phyloP scores from a whole-genome alignment of 2,329 filamentous ascomycete genomes.

The Fusarium brachygibbosum region DNA sequence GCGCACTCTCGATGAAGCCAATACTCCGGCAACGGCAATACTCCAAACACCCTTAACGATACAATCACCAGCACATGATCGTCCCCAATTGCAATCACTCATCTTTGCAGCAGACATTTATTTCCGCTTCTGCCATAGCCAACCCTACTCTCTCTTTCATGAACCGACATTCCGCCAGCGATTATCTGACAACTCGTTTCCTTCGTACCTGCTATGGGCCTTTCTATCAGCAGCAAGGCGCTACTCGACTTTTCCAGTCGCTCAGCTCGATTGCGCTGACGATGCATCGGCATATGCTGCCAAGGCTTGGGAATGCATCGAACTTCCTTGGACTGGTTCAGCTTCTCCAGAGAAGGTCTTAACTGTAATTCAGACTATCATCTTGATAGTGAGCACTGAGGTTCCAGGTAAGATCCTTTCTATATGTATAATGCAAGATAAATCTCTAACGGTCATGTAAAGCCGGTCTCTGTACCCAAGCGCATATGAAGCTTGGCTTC shows the following conservation, averaged over 20 bases:
- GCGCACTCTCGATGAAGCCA: background rate
- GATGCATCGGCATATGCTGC: constrained; percentile 22
- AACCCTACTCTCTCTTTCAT: constrained; percentile 26
- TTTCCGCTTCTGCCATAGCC: constrained; percentile 25
- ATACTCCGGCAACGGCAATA: background rate
- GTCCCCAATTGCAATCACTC: background rate
- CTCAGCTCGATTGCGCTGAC: background rate
- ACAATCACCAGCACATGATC: background rate
- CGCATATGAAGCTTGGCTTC: constrained; percentile 28
- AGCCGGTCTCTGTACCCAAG: constrained; percentile 22
- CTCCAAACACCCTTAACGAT: constrained; percentile 2
- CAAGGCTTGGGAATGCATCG: constrained; percentile 20
- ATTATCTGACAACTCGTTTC: background rate
- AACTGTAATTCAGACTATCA: constrained; percentile 14
- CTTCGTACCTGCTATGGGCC: constrained; percentile 11
- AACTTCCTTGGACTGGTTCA: constrained; percentile 23
- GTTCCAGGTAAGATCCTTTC: background rate
- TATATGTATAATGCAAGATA: background rate
- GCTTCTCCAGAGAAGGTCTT: constrained; percentile 1
- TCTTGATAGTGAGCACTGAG: constrained; percentile 28
- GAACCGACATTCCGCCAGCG: constrained; percentile 20
- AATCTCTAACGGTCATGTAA: rapidly evolving
- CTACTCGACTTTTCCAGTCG: constrained; percentile 1
- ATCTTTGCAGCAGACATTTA: constrained; percentile 15
- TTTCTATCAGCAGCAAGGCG: constrained; percentile 18